Evolutionary conservation across 305 asterid genomes (phyloP).

Genomic region (Solanum hybrid): DNA sequence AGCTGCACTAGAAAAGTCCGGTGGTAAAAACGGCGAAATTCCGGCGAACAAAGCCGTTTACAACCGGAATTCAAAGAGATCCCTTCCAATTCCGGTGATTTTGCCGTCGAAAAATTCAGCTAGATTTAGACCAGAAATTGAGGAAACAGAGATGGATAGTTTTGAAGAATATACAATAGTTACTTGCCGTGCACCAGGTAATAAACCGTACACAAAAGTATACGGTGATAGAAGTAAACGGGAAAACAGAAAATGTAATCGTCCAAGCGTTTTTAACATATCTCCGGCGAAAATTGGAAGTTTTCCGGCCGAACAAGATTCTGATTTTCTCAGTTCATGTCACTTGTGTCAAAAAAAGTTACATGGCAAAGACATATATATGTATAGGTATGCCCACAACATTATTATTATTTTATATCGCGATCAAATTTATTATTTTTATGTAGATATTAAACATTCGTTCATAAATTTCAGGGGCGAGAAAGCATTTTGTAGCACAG

Average conservation of each 20-base stretch:
- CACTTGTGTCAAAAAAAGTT: slow-evolving; percentile 56
- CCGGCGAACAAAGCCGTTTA: slow-evolving; percentile 24
- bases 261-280: slow-evolving; percentile 41
- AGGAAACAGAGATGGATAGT: slow-evolving; percentile 34
- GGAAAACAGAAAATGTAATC: slow-evolving; percentile 14
- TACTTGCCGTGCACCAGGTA: slow-evolving; percentile 44
- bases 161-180: slow-evolving; percentile 54
- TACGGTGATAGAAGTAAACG: slow-evolving; percentile 24
- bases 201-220: slow-evolving; percentile 39
- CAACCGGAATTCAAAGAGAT: slow-evolving; percentile 37
- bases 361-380: slow-evolving; percentile 70
- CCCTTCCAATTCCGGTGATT: slow-evolving; percentile 54
- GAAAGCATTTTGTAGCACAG: slow-evolving; percentile 74
- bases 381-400: slow-evolving; percentile 54
- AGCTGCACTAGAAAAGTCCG: slow-evolving; percentile 63
- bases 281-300: slow-evolving; percentile 40
- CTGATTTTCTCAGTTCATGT: slow-evolving; percentile 63
- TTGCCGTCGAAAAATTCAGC: slow-evolving; percentile 10
- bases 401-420: not conserved
- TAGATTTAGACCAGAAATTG: slow-evolving; percentile 7
- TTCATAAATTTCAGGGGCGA: slow-evolving; percentile 53
- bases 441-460: too few species aligned
- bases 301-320: slow-evolving; percentile 21
- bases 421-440: not conserved
- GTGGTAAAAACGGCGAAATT: slow-evolving; percentile 16